Percentiles rank a stretch among this genome's conserved stretches.
Evolutionary conservation across 805 yeast genomes (phyloP).

Genomic region (Candida krabiensis): DNA sequence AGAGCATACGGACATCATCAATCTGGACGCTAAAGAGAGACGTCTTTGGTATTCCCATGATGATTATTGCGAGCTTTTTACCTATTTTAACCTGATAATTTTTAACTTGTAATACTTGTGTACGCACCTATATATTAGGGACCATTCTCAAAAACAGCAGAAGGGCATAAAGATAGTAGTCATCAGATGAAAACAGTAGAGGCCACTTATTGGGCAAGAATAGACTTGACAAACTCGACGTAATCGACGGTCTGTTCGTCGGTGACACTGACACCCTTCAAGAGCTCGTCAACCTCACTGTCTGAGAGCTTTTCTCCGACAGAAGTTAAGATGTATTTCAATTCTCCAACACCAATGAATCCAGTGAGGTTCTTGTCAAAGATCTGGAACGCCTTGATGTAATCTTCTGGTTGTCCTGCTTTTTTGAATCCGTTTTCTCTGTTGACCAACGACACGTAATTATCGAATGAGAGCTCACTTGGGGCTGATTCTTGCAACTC

Average conservation of each 20-base stretch:
- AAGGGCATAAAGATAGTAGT: constrained; percentile 3
- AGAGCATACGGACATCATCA: constrained; percentile 69
- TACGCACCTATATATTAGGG: not conserved
- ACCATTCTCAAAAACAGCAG: constrained; percentile 1
- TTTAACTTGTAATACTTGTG: constrained; percentile 1
- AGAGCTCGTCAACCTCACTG: constrained; percentile 90
- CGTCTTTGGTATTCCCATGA: constrained; percentile 95
- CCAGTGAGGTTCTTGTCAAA: constrained; percentile 97
- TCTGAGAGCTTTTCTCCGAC: constrained; percentile 93
- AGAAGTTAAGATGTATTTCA: constrained; percentile 90
- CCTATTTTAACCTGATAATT: constrained; percentile 56
- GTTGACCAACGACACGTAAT: constrained; percentile 72
- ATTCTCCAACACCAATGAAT: constrained; percentile 94
- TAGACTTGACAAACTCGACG: constrained; percentile 90
- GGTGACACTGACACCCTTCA: constrained; percentile 92
- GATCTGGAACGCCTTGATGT: constrained; percentile 93
- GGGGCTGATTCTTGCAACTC: constrained; percentile 45
- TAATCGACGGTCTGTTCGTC: constrained; percentile 94
- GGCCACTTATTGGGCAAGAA: constrained; percentile 70
- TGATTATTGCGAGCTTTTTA: constrained; percentile 90
- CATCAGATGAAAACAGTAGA: not conserved
- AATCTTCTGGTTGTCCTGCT: constrained; percentile 88
- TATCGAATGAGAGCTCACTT: constrained; percentile 65
- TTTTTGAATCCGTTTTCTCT: constrained; percentile 89
- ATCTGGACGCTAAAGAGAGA: constrained; percentile 94